A percentile compares a stretch with the other conserved stretches of the same genome.
Evolutionary conservation across 2,329 filamentous ascomycete genomes (phyloP).

Genomic region (Colletotrichum lini): DNA sequence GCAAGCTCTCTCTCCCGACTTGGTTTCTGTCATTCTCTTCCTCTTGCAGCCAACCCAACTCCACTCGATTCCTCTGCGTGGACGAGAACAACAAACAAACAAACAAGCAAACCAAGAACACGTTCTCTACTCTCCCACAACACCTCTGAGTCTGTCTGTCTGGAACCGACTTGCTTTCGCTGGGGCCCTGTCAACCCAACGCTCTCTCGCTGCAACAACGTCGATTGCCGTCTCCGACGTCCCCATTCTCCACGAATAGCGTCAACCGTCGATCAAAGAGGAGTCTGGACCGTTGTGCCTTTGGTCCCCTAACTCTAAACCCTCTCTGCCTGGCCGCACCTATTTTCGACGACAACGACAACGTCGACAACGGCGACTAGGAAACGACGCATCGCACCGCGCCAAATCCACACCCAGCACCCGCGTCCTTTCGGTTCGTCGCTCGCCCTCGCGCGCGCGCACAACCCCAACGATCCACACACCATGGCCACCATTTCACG

Average conservation of each 20-base stretch:
- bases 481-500: conserved; percentile 71
- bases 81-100: conserved; percentile 41
- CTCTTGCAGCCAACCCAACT: conserved; percentile 20
- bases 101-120: conserved; percentile 36
- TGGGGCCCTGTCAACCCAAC: conserved; percentile 20
- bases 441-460: conserved; percentile 30
- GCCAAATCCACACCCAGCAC: conserved; percentile 2
- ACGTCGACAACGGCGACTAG: too few species aligned
- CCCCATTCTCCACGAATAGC: conserved; percentile 35
- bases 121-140: conserved; percentile 23
- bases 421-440: conserved; percentile 21
- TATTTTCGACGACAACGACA: not conserved
- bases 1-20: conserved; percentile 4
- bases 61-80: conserved; percentile 33
- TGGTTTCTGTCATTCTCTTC: conserved; percentile 22
- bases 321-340: conserved; percentile 5
- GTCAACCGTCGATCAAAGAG: conserved; percentile 32
- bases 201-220: conserved; percentile 1
- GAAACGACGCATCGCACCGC: conserved; percentile 2
- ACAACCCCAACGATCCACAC: conserved; percentile 40
- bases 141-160: conserved; percentile 18
- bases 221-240: not conserved
- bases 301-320: conserved; percentile 8
- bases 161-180: conserved; percentile 27
- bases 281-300: conserved; percentile 8